Evolutionary conservation across 306 rosid species (phyloP).

Genomic region (Sechiopsis laciniata): DNA sequence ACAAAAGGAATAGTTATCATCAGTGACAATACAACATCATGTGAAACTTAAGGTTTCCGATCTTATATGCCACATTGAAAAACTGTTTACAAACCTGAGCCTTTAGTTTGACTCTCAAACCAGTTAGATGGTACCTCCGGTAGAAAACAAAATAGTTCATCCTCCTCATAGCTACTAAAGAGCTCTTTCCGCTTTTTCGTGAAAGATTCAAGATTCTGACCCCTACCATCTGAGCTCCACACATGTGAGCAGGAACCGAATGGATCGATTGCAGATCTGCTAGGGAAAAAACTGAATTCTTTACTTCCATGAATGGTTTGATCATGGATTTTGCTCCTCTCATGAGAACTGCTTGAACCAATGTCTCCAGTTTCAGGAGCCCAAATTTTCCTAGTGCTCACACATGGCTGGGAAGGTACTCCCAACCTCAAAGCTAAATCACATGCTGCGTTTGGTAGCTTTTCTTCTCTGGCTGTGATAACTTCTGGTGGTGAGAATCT

Average conservation of each 20-base stretch:
- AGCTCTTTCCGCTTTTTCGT: constrained; percentile 65
- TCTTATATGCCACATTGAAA: constrained; percentile 50
- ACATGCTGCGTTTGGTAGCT: constrained; percentile 43
- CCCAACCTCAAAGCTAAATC: constrained; percentile 87
- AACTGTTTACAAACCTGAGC: constrained; percentile 74
- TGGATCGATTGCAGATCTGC: constrained; percentile 43
- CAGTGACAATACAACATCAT: constrained; percentile 35
- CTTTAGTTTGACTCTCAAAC: constrained; percentile 40
- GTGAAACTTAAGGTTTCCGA: constrained; percentile 37
- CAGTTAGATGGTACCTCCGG: constrained; percentile 63
- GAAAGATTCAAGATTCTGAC: constrained; percentile 45
- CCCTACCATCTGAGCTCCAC: constrained; percentile 35
- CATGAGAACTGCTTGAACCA: constrained; percentile 50
- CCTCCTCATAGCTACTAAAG: constrained; percentile 49
- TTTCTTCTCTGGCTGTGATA: constrained; percentile 37
- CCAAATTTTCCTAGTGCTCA: constrained; percentile 32
- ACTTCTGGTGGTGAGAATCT: constrained; percentile 30
- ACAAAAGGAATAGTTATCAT: constrained; percentile 26
- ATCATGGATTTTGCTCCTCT: constrained; percentile 40
- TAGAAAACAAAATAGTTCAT: constrained; percentile 68
- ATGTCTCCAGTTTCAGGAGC: constrained; percentile 32
- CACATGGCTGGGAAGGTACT: constrained; percentile 37
- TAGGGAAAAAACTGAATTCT: constrained; percentile 59
- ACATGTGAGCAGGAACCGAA: constrained; percentile 34
- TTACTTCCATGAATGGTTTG: constrained; percentile 34